Base-by-base conservation (phyloP, 73 alveolate genomes). In the Paramecium sexaurelia region DNA sequence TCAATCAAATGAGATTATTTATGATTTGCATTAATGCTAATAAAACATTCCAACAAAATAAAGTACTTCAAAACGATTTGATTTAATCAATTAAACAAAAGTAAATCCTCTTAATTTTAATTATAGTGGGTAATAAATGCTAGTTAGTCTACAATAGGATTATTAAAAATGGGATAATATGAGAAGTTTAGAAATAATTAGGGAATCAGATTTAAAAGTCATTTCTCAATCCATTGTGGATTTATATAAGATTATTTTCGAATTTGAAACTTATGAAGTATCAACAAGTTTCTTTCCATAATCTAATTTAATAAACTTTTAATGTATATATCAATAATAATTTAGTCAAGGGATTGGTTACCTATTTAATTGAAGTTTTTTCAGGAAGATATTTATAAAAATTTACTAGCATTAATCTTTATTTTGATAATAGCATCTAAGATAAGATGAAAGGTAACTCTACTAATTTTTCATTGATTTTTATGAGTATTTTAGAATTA, bases 141-240 rank as follows among this genome's bases (percentile, higher is more conserved):
- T 78, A 0, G 26, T 43, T 40, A 78, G 51, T 78, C 41, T 78
- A 78, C 8, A 41, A 41, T 40, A 78, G 20, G 90, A 78, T n/a
- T 78, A 78, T 41, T 10, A 78, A 39, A 78, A 78, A 41, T 78
- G 90, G 73, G 90, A 78, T 78, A 78, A 78, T 40, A 78, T 78
- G 90, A 78, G 90, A 78, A 78, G 45, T 20, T 78, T 78, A 78
- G 90, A 78, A 20, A 36, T 78, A 35, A 78, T 40, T 22, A 39
- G 33, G 24, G 90, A 78, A 78, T 78, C 88, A 24, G 88, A 75
- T 75, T 40, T 75, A 20, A 75, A 75, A 36, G 40, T 75, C n/a
- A 55, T 75, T 7, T 75, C 88, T 9, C 7, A 35, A 7, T 75
- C 88, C 0, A 75, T 75, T 37, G 88, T 75, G 1, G 88, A 75